A percentile compares a stretch with the other conserved stretches of the same genome.
These are phyloP conservation scores for Neltuma alba DNA, from an alignment of 306 rosid species.

Conservation along the genomic window DNA sequence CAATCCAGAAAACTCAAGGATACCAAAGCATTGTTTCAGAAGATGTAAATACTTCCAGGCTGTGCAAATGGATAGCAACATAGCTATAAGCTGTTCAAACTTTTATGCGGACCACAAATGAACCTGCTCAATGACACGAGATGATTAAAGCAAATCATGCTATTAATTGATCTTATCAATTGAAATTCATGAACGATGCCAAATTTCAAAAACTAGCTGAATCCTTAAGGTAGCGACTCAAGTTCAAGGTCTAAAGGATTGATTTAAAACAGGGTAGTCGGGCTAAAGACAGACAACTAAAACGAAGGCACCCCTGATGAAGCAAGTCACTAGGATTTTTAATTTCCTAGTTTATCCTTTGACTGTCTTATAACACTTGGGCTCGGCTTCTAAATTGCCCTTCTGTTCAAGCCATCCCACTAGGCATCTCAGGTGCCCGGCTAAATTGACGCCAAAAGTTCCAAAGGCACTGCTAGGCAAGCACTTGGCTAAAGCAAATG, in stretches of 20 bases:
- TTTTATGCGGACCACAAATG: constrained; percentile 92
- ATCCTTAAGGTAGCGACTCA: neutral
- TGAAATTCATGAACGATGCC: neutral
- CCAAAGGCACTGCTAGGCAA: neutral
- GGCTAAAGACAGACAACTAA: neutral
- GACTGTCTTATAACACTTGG: neutral
- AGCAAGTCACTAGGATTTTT: neutral
- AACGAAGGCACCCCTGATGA: neutral
- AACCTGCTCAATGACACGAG: constrained; percentile 60
- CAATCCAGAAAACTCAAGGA: constrained; percentile 28
- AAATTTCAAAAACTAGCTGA: constrained; percentile 25
- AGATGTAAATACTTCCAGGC: constrained; percentile 29
- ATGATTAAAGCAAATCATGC: constrained; percentile 20
- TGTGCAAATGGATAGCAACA: neutral
- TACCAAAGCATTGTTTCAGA: constrained; percentile 27
- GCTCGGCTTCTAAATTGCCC: neutral
- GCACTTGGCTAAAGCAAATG: neutral
- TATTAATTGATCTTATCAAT: neutral
- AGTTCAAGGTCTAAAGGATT: constrained; percentile 4
- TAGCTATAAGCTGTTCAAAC: constrained; percentile 49
- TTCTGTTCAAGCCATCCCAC: neutral
- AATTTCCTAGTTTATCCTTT: neutral
- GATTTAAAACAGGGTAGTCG: neutral
- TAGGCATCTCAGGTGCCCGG: too few relatives aligned
- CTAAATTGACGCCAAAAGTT: neutral